phyloP scores from a whole-genome alignment of 2,329 filamentous ascomycete species.

The Rhinocladiella mackenziei region DNA sequence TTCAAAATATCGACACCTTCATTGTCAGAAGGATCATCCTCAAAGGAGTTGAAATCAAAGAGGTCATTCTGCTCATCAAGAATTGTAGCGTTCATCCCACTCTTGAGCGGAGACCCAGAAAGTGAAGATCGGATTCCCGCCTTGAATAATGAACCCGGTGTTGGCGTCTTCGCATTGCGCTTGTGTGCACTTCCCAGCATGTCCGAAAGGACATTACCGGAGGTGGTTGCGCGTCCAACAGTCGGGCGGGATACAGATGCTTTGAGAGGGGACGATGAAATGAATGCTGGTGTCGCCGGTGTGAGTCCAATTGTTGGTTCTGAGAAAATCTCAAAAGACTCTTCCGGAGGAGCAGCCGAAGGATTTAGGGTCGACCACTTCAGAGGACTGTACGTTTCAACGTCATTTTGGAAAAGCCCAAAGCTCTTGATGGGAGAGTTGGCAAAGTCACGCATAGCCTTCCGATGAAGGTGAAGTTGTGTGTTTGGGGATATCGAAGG shows the following conservation, averaged over 20 bases:
- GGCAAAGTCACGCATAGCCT: conserved; percentile 74
- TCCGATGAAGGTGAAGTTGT: conserved; percentile 81
- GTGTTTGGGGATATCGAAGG: conserved; percentile 89
- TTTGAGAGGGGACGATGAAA: conserved; percentile 55
- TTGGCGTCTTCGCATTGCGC: conserved; percentile 35
- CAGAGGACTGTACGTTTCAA: conserved; percentile 47
- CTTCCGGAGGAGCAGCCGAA: conserved; percentile 43
- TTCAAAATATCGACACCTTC: conserved; percentile 44
- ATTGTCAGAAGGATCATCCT: conserved; percentile 41
- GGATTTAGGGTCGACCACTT: conserved; percentile 45
- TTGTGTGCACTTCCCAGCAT: conserved; percentile 41
- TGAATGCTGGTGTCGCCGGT: conserved; percentile 39
- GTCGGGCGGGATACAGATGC: conserved; percentile 47
- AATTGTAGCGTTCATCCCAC: conserved; percentile 30
- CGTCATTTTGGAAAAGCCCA: conserved; percentile 40
- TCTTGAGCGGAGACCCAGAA: conserved; percentile 23
- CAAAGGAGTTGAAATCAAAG: conserved; percentile 47
- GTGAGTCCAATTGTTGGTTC: conserved; percentile 38
- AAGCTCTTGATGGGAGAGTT: conserved; percentile 63
- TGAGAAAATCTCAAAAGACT: conserved; percentile 57
- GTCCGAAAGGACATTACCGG: conserved; percentile 47
- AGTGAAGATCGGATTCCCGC: conserved; percentile 20
- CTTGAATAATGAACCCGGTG: conserved; percentile 34
- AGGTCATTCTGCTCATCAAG: conserved; percentile 43
- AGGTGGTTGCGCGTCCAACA: conserved; percentile 48